phyloP scores from a whole-genome alignment of 805 yeast genomes.

The Phaffomyces thermotolerans region DNA sequence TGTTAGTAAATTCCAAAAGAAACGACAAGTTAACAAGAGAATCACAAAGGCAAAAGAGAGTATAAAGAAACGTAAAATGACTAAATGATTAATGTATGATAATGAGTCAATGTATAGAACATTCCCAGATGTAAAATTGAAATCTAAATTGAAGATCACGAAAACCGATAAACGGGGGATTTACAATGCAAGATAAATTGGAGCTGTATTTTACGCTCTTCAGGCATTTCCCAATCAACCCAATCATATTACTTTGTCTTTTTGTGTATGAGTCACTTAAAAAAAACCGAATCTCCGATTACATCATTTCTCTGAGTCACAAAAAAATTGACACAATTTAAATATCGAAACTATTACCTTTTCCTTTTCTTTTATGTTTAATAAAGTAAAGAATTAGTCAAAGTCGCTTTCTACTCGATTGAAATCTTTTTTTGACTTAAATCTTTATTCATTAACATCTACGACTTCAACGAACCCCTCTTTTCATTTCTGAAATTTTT shows the following conservation, averaged over 20 bases:
- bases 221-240: too few relatives aligned
- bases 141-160: not conserved
- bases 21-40: conserved; percentile 45
- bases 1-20: conserved; percentile 28
- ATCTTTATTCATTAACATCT: too few relatives aligned
- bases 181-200: too few relatives aligned
- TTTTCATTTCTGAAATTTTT: too few relatives aligned
- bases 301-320: not conserved
- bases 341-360: not conserved
- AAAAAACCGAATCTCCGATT: too few relatives aligned
- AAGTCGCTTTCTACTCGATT: not conserved
- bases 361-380: too few relatives aligned
- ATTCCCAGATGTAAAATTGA: not conserved
- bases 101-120: too few relatives aligned
- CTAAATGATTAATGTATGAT: not conserved
- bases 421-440: not conserved
- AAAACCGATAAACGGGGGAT: too few relatives aligned
- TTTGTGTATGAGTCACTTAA: not conserved
- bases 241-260: not conserved
- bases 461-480: not conserved
- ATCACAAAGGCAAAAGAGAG: conserved; percentile 40
- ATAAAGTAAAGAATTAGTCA: too few relatives aligned
- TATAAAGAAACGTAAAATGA: conserved; percentile 8
- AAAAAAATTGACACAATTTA: not conserved
- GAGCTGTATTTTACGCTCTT: too few relatives aligned